Base-by-base conservation (phyloP, 495 filamentous ascomycete species). In the Tetracladium setigerum region DNA sequence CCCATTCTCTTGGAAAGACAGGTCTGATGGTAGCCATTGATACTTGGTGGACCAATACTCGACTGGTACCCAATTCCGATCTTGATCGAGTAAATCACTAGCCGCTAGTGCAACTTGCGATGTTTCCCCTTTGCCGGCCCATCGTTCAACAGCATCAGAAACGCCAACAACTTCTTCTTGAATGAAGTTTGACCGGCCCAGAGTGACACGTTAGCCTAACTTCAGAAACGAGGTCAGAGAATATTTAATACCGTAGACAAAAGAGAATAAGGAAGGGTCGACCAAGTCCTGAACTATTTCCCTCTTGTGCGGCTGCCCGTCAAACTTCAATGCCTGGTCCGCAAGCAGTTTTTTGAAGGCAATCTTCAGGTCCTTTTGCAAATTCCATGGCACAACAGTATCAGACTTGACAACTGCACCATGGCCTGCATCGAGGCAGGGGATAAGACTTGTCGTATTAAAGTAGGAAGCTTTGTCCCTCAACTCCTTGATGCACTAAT, bases 1-100 rank as follows among this genome's bases (percentile, higher is more conserved):
- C 7, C 55, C 54, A 10, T 63, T 62, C 10, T 50, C 54, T 22
- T 56, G 48, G 33, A 67, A 59, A n/a, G 46, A 15, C 17, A 63
- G 64, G 50, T 64, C 69, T 35, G 49, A 52, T 9, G 72, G 71
- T 3, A 74, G 47, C 46, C 62, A 57, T 53, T 74, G 68, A 41
- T 56, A 71, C 12, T 51, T 37, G 0, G 54, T 55, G 0, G 73
- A 74, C 69, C 69, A 78, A 16, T 61, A 55, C 64, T 65, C 43
- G 66, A 60, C 13, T 55, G 51, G 13, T 65, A 67, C 17, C 66
- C 57, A 0, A 56, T 34, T 31, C 64, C 60, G 1, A 16, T 39
- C 36, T 7, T n/a, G 8, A 39, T 9, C 15, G 36, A 7, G 12
- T 39, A 16, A 39, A 7, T 39, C 14, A 30, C 5, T 5, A 4